Base-by-base conservation (phyloP, 2,329 filamentous ascomycete genomes). In the Trichoderma hamatum region DNA sequence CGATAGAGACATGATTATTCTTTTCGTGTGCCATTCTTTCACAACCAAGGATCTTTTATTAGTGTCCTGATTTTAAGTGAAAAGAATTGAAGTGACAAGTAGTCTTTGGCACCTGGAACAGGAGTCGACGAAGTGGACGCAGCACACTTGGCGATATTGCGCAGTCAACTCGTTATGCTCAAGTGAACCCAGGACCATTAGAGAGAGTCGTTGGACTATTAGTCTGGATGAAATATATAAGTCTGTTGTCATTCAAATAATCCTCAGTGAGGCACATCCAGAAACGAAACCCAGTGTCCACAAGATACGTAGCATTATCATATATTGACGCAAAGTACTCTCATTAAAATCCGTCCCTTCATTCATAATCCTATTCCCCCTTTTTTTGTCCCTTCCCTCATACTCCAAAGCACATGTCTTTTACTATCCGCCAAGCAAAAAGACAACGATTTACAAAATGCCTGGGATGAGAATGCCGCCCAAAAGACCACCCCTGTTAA, bases 391-490 rank as follows among this genome's bases (percentile, higher is more conserved):
- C n/a, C 28, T 16, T 19, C 11, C 21, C 11, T 19, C 19, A 9
- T 19, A 26, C n/a, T 30, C 13, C 14, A 46, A 19, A n/a, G 6
- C 34, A 46, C 19, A 19, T 2, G 10, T 16, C 19, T n/a, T 39
- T 43, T 10, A 5, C 19, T n/a, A 1, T 43, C 36, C 5, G 6
- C 3, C 39, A 43, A 43, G 3, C 39, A 43, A 9, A 19, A 32
- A 21, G 2, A 51, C n/a, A 9, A n/a, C 5, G 6, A 26, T 59
- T 39, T 60, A 67, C 64, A 67, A 24, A 11, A 67, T 67, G 13
- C 64, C 64, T 14, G 64, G 64, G 26, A 67, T 67, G 11, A 67
- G 39, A 32, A 67, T 60, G 28, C 64, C 64, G 3, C 64, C 64
- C 30, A 67, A 32, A 28, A 67, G 64, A 4, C 64, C 64, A 11